Evolutionary conservation across 352 stramenopile species (phyloP).

Genomic region (Pelagophyceae sp.): DNA sequence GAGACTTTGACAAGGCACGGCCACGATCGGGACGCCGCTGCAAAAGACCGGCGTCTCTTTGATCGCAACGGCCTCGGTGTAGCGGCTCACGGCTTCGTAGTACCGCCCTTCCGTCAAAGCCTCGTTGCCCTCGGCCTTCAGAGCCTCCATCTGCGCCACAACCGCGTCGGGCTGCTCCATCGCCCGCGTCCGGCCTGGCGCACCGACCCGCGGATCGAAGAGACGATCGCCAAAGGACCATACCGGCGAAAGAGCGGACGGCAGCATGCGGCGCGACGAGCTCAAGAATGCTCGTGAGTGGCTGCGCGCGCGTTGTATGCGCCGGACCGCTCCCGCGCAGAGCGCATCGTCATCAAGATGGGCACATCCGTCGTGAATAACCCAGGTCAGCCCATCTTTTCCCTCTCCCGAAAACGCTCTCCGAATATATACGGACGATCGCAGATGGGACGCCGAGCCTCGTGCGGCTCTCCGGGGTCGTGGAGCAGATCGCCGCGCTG

Average conservation of each 20-base stretch:
- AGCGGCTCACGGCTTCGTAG: slow-evolving; percentile 67
- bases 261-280: background rate
- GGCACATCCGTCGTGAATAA: slow-evolving; percentile 87
- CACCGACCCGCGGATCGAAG: too few relatives aligned
- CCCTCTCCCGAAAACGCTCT: background rate
- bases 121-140: slow-evolving; percentile 72
- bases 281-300: background rate
- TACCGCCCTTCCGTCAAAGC: slow-evolving; percentile 61
- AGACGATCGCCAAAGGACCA: background rate
- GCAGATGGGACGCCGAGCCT: background rate
- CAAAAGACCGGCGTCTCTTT: slow-evolving; percentile 52
- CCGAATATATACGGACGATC: background rate
- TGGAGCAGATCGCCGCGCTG: slow-evolving; percentile 83
- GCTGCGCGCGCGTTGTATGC: background rate
- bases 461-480: slow-evolving; percentile 55
- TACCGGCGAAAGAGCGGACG: background rate
- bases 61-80: slow-evolving; percentile 66
- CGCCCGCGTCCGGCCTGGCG: background rate
- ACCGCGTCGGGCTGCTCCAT: background rate
- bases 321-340: background rate
- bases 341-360: slow-evolving; percentile 86
- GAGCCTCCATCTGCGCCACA: slow-evolving; percentile 27
- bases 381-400: slow-evolving; percentile 67
- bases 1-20: too few relatives aligned
- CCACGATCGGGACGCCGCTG: slow-evolving; percentile 21